Evolutionary conservation across 805 yeast genomes (phyloP).

Genomic region (Zygoascus bituminiphila): DNA sequence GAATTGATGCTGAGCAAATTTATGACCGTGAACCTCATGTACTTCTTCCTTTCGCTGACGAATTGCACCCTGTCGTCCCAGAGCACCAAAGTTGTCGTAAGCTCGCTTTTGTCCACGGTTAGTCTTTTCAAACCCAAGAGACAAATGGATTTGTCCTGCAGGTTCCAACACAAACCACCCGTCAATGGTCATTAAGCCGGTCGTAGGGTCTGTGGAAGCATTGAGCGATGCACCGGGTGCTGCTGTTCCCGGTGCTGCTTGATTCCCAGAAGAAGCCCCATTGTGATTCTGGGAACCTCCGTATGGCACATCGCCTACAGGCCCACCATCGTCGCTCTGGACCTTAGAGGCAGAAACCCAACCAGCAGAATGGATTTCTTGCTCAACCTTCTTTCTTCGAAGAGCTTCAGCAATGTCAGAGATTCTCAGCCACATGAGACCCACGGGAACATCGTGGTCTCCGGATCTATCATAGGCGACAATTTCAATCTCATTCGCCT

Average conservation of each 20-base stretch:
- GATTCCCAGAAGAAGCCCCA: background rate
- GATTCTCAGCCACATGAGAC: slow-evolving; percentile 81
- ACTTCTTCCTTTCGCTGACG: slow-evolving; percentile 80
- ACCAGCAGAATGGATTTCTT: slow-evolving; percentile 61
- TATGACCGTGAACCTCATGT: slow-evolving; percentile 94
- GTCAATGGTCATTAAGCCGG: slow-evolving; percentile 34
- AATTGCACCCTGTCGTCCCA: slow-evolving; percentile 97
- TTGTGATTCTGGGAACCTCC: background rate
- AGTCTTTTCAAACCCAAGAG: slow-evolving; percentile 72
- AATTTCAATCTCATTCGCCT: slow-evolving; percentile 86
- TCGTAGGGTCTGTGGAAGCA: slow-evolving; percentile 1
- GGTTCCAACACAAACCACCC: slow-evolving; percentile 93
- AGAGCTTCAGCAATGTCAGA: slow-evolving; percentile 92
- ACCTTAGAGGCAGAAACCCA: slow-evolving; percentile 70
- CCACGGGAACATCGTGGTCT: slow-evolving; percentile 70
- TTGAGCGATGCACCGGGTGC: slow-evolving; percentile 3
- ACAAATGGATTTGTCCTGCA: slow-evolving; percentile 77
- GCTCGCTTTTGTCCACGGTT: slow-evolving; percentile 37
- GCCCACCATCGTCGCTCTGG: slow-evolving; percentile 21
- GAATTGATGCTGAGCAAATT: slow-evolving; percentile 89
- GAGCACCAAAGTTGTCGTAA: slow-evolving; percentile 46
- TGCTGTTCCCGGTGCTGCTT: background rate
- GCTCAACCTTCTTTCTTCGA: slow-evolving; percentile 78
- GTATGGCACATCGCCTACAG: background rate
- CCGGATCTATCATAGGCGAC: slow-evolving; percentile 77